A percentile compares a stretch with the other conserved stretches of the same genome.
These are phyloP conservation scores for Sclerotinia glacialis DNA, from an alignment of 2,329 filamentous ascomycete species.

Conservation along the genomic window DNA sequence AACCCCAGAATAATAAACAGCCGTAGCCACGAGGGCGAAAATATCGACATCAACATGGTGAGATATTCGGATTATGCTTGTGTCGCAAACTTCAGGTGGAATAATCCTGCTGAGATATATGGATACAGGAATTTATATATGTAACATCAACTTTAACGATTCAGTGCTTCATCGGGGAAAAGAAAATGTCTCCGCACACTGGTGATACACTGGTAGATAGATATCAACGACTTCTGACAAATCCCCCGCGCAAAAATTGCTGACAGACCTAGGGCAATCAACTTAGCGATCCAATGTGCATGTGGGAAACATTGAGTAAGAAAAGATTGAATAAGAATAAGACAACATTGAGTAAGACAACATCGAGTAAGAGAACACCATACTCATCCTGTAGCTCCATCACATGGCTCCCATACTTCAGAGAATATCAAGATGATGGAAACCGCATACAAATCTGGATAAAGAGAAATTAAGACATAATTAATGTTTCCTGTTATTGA, in stretches of 20 bases:
- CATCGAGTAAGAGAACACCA: not conserved
- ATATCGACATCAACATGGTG: constrained; percentile 3
- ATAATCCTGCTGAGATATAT: constrained; percentile 1
- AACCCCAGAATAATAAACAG: not conserved
- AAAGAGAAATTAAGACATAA: too few species aligned
- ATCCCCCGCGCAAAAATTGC: not conserved
- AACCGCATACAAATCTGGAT: not conserved
- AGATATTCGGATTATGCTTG: not conserved
- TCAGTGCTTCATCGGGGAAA: not conserved
- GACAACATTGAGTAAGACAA: not conserved
- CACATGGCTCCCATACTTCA: not conserved
- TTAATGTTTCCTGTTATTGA: too few species aligned
- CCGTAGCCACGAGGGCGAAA: not conserved
- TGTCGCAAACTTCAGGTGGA: not conserved
- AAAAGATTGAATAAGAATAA: too few species aligned
- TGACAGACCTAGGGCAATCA: too few species aligned
- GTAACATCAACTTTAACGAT: not conserved
- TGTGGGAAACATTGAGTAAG: not conserved
- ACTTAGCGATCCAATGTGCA: not conserved
- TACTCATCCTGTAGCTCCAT: not conserved
- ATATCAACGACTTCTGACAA: not conserved
- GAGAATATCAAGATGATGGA: too few species aligned
- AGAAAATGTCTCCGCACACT: not conserved
- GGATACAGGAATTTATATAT: not conserved
- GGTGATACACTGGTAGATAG: not conserved